phyloP scores from a whole-genome alignment of 1,284 basidiomycete species.

The Ustilago trichophora region DNA sequence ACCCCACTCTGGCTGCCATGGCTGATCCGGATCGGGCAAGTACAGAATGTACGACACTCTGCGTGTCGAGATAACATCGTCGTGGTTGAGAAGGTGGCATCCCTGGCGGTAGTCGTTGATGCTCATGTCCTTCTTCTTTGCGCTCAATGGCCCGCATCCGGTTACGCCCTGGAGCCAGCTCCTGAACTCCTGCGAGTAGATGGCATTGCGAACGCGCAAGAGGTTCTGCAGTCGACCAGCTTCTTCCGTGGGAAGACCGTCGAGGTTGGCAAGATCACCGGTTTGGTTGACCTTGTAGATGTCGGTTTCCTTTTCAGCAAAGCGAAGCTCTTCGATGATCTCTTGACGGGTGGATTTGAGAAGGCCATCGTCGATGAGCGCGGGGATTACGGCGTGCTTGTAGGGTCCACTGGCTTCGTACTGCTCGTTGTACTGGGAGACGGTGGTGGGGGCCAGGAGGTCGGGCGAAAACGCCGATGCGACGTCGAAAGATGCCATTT shows the following conservation, averaged over 20 bases:
- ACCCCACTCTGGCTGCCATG: conserved; percentile 82
- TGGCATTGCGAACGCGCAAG: conserved; percentile 84
- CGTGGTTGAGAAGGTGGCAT: conserved; percentile 79
- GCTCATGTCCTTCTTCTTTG: conserved; percentile 93
- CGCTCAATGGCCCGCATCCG: conserved; percentile 88
- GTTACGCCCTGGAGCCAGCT: conserved; percentile 86
- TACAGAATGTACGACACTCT: conserved; percentile 97
- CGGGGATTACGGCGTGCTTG: conserved; percentile 83
- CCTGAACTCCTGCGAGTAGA: conserved; percentile 88
- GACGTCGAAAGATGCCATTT: conserved; percentile 27
- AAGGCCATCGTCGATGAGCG: conserved; percentile 84
- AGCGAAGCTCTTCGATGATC: conserved; percentile 83
- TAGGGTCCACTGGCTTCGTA: conserved; percentile 72
- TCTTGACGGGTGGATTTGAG: conserved; percentile 81
- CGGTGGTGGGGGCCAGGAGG: conserved; percentile 35
- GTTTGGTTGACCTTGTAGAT: conserved; percentile 99
- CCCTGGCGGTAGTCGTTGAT: conserved; percentile 87
- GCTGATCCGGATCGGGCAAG: conserved; percentile 81
- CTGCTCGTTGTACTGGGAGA: conserved; percentile 31
- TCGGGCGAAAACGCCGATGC: conserved; percentile 44
- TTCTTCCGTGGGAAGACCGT: conserved; percentile 72
- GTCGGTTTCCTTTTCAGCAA: conserved; percentile 96
- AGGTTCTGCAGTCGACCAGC: conserved; percentile 56
- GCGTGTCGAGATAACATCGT: conserved; percentile 93
- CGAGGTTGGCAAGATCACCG: conserved; percentile 91